Base-by-base conservation (phyloP, 2,329 filamentous ascomycete species). In the Beauveria sp. region DNA sequence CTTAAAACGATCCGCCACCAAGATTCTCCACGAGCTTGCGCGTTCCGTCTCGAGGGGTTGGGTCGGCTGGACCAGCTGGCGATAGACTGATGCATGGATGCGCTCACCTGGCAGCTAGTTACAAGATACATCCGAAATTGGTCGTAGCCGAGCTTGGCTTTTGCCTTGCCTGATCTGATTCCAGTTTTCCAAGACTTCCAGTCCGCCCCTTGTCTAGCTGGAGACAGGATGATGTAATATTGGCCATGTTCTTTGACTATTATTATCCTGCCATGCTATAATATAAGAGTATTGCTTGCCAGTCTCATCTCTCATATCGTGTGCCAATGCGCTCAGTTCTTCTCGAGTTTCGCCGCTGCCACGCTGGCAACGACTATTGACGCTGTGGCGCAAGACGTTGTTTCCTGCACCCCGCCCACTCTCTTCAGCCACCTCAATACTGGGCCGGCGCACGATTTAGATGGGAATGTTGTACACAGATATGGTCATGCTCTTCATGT, bases 1-100 rank as follows among this genome's bases (percentile, higher is more conserved):
- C 30, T 53, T 40, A 26, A 14, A 49, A 50, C 55, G 45, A 58
- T 58, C 45, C 55, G 46, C 55, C 46, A 50, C 55, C 38, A 28
- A 47, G 12, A 40, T 22, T n/a, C 4, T 26, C 20, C 22, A 58
- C 16, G 55, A 58, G 55, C 55, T 58, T 58, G 55, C 55, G 55
- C 42, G 55, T 58, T 38, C 55, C 46, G 34, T 18, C 46, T 42
- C 43, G 45, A 46, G 38, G 34, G 34, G 34, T 14, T 14, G 34
- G 34, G 34, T 38, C 34, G 34, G 42, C 42, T 43, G 42, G 1
- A 43, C 42, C 18, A 20, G 26, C 45, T 58, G 28, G 45, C 22
- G 26, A 26, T 3, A 22, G 24, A 26, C 54, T 57, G 43, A 50
- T 51, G 56, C 46, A 51, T 47, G 54, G 43, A 49, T 57, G 54